Conservation (phyloP, 225 moss, liverwort and hornwort species). For the Pseudisothecium myosuroides region DNA sequence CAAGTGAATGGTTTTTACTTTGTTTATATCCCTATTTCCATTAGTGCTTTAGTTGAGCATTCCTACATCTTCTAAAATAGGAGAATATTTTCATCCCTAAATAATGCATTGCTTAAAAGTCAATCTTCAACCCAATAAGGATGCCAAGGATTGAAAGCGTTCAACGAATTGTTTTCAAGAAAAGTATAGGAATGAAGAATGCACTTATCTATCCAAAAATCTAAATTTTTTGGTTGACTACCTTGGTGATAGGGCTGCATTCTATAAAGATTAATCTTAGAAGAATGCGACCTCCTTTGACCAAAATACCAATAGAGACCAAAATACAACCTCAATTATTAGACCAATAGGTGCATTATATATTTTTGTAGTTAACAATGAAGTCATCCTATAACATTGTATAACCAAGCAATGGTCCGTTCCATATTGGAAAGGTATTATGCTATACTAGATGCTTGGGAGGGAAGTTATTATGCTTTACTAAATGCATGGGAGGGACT, state of each 20-base stretch:
- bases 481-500: accelerated
- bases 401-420: background rate
- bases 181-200: background rate
- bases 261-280: accelerated
- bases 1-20: background rate
- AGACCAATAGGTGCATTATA: background rate
- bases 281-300: accelerated
- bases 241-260: accelerated
- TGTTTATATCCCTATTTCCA: background rate
- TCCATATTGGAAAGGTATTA: accelerated
- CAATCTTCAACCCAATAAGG: background rate
- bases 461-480: accelerated
- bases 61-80: background rate
- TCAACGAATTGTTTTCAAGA: background rate
- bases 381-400: background rate
- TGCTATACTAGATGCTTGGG: too few relatives aligned
- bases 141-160: background rate
- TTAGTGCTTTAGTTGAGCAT: background rate
- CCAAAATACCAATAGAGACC: background rate
- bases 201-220: background rate
- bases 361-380: background rate
- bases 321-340: background rate
- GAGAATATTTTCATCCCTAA: background rate
- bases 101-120: too few relatives aligned
- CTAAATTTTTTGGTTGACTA: background rate